Evolutionary conservation across 495 filamentous ascomycete genomes (phyloP), one percentile per base, ranked within the genome.

Genomic region (Neurospora sp.): DNA sequence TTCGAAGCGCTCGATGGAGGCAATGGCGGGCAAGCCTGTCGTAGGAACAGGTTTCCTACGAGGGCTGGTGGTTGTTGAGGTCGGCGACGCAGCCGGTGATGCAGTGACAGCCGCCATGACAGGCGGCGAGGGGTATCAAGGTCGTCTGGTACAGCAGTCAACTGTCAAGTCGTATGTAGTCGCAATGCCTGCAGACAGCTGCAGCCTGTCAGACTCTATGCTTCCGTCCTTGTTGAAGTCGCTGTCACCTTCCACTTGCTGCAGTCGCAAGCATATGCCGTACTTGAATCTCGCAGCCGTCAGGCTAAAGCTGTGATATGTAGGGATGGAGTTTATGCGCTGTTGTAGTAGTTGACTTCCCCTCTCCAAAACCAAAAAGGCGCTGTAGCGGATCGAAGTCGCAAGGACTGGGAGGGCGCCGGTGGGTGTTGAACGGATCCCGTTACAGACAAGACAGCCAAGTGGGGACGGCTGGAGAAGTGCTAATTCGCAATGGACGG

Each of bases 31-130:
- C n/a, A 80, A 70, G 23, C 71, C 79, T 12, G 78, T 72, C 20
- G 79, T 27, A 8, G 83, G 80, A 8, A 85, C 70, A 70, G 84
- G 84, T 71, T 85, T 85, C 71, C 85, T 80, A 16, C 79, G 83
- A 41, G 84, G 81, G 48, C 83, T 84, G 54, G 73, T 75, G 39
- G 82, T 69, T 18, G 81, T 76, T 18, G 84, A 79, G 4, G 81
- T 69, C 11, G 79, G 42, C 31, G 79, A 76, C 71, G 79, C 72
- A n/a, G 79, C 75, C 74, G 80, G 77, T 44, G 82, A 79, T 31
- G 81, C 75, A 72, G 82, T 81, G 72, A 82, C 79, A 70, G 84
- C 81, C 78, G 84, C 84, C 84, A 87, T 87, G 75, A 79, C 78
- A 73, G 74, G 71, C 71, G 42, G 75, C 74, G 73, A 69, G 71